These are phyloP conservation scores for Podaxis rugospora DNA, from an alignment of 768 basidiomycete genomes.

Conservation along the genomic window DNA sequence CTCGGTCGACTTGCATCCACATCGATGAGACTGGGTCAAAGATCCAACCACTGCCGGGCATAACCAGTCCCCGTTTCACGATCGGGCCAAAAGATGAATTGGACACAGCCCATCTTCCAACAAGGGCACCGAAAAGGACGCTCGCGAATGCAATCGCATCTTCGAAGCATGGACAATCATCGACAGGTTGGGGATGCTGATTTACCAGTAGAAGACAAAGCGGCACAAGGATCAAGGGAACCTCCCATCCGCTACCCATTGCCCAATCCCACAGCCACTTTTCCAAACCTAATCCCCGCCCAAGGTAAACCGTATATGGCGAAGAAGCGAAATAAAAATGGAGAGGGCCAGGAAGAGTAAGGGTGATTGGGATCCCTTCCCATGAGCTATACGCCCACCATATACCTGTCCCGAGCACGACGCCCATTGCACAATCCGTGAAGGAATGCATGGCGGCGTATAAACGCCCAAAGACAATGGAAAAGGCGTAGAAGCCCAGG, in stretches of 20 bases:
- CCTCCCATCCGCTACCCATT: constrained; percentile 38
- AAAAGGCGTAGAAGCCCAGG: constrained; percentile 56
- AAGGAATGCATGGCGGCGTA: constrained; percentile 91
- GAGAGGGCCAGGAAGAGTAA: constrained; percentile 27
- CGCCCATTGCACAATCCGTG: constrained; percentile 64
- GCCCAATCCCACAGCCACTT: constrained; percentile 32
- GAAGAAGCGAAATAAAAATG: background rate
- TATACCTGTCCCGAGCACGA: constrained; percentile 58
- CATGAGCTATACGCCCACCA: constrained; percentile 59
- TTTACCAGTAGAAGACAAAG: constrained; percentile 75
- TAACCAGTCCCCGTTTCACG: constrained; percentile 26
- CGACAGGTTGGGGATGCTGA: constrained; percentile 90
- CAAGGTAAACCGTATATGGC: constrained; percentile 26
- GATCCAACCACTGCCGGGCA: constrained; percentile 56
- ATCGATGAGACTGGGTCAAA: constrained; percentile 18
- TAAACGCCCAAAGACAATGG: constrained; percentile 75
- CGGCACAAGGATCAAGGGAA: constrained; percentile 58
- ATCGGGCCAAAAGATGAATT: constrained; percentile 35
- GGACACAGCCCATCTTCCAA: constrained; percentile 63
- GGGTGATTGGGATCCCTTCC: constrained; percentile 30
- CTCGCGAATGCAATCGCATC: constrained; percentile 93
- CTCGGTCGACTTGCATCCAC: constrained; percentile 33
- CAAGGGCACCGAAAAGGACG: constrained; percentile 69
- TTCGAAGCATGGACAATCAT: constrained; percentile 97
- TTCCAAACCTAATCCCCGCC: constrained; percentile 34